These are phyloP conservation scores for Phascolomyces articulosus DNA, from an alignment of 371 early-diverging fungal genomes.

Conservation along the genomic window DNA sequence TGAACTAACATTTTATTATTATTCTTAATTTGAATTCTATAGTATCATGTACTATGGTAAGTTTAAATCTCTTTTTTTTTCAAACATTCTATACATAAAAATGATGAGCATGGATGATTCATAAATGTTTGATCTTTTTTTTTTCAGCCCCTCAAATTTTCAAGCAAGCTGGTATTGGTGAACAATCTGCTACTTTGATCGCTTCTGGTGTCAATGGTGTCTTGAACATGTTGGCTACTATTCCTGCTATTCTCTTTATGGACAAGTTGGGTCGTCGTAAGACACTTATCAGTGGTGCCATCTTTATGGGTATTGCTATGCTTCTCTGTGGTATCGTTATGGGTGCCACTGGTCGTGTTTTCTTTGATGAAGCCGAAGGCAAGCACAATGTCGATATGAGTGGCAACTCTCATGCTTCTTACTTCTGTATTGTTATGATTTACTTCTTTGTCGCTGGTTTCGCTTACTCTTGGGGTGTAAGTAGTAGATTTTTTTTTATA, in stretches of 20 bases:
- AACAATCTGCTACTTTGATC: slow-evolving; percentile 54
- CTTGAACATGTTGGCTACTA: slow-evolving; percentile 71
- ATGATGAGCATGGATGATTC: no score
- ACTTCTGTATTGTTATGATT: slow-evolving; percentile 55
- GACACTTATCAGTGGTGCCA: slow-evolving; percentile 48
- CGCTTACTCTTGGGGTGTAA: slow-evolving; percentile 53
- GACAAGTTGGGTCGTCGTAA: slow-evolving; percentile 52
- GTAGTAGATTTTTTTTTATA: no score
- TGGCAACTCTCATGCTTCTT: slow-evolving; percentile 40
- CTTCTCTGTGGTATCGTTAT: slow-evolving; percentile 50
- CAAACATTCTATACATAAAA: no score
- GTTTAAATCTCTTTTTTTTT: no score
- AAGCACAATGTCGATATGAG: slow-evolving; percentile 33
- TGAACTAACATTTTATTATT: neutral
- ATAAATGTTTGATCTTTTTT: no score
- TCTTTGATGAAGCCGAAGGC: slow-evolving; percentile 12
- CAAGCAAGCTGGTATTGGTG: slow-evolving; percentile 64
- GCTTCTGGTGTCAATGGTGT: slow-evolving; percentile 79
- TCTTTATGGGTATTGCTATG: slow-evolving; percentile 48
- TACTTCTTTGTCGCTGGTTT: slow-evolving; percentile 55
- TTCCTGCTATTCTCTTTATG: slow-evolving; percentile 72
- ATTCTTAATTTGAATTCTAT: neutral
- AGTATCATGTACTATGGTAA: slow-evolving; percentile 44
- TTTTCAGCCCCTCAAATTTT: slow-evolving; percentile 76
- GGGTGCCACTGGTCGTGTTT: slow-evolving; percentile 29